Base-by-base conservation (phyloP, 306 rosid species). In the Morella rubra region DNA sequence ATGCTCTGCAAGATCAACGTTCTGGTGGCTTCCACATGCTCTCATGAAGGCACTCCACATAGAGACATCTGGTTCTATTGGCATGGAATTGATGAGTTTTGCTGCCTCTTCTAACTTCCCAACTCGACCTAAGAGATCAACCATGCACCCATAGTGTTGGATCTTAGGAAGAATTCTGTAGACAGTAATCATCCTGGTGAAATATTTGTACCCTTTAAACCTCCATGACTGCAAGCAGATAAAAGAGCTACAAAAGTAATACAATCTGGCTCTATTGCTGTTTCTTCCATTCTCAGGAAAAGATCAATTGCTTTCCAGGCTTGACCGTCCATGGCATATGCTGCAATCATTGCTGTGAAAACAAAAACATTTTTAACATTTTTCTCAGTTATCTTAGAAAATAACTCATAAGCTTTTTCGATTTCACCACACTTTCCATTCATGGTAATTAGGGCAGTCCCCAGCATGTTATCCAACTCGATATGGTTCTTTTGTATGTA, bases 181-280 rank as follows among this genome's bases (percentile, higher is more conserved):
- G 50, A 58, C 24, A 42, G 24, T 76, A 20, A 62, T 81, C 80
- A 81, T 76, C 44, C 55, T 46, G 70, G 71, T 46, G 77, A 81
- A 81, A 40, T 61, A 71, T 24, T 45, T 53, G 70, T 53, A 47
- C 59, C 84, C 84, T 72, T 81, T 55, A 76, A 71, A 11, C 81
- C 81, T 41, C 81, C 75, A 15, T 82, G 85, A 41, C 76, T 65
- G 59, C 86, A 82, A 74, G 82, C 82, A 22, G 86, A 82, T 52
- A 82, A 54, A 44, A 82, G 76, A 58, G 80, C 82, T 46, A 72
- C 44, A 56, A 79, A 82, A 42, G 79, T 82, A 77, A 79, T 60
- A 60, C 73, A 71, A 62, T 69, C 81, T 2, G 81, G 86, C 74
- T 75, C 69, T 75, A 50, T 37, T 52, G 60, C 78, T 41, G 47